These are phyloP conservation scores for Xylariaceae sp. DNA, from an alignment of 2,329 filamentous ascomycete species.

Conservation along the genomic window DNA sequence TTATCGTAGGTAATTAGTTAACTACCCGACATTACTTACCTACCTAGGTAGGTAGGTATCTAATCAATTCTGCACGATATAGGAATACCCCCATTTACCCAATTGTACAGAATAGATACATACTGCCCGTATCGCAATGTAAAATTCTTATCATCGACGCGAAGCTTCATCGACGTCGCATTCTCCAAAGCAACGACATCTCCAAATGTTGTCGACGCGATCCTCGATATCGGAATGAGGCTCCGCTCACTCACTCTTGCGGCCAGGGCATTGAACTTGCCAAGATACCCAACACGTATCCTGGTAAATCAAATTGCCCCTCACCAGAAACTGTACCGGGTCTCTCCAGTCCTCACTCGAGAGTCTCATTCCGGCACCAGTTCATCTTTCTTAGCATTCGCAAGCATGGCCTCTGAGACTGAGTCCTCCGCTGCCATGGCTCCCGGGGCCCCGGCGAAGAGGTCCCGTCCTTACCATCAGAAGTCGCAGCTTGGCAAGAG, in stretches of 20 bases:
- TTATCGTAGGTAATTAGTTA: no score
- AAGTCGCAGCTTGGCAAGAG: constrained; percentile 17
- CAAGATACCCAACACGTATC: neutral
- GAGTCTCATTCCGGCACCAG: neutral
- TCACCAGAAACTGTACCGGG: neutral
- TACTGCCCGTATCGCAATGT: no score
- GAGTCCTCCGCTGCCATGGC: neutral
- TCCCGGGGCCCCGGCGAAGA: constrained; percentile 14
- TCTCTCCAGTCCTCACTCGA: neutral
- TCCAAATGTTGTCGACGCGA: neutral
- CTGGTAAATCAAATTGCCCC: neutral
- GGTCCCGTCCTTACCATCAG: constrained; percentile 14
- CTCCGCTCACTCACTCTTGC: neutral
- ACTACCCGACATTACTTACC: no score
- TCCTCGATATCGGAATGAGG: constrained; percentile 5
- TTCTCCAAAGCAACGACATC: no score
- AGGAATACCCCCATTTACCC: no score
- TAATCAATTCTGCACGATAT: no score
- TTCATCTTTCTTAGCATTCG: neutral
- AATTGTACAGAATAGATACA: no score
- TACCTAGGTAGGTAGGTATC: no score
- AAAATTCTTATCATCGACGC: neutral
- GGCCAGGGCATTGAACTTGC: constrained; percentile 4
- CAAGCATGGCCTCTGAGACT: neutral
- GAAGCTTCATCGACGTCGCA: neutral